A percentile compares a stretch with the other conserved stretches of the same genome.
These are phyloP conservation scores for Linnemannia elongata DNA, from an alignment of 192 early-diverging fungal species.

Conservation along the genomic window DNA sequence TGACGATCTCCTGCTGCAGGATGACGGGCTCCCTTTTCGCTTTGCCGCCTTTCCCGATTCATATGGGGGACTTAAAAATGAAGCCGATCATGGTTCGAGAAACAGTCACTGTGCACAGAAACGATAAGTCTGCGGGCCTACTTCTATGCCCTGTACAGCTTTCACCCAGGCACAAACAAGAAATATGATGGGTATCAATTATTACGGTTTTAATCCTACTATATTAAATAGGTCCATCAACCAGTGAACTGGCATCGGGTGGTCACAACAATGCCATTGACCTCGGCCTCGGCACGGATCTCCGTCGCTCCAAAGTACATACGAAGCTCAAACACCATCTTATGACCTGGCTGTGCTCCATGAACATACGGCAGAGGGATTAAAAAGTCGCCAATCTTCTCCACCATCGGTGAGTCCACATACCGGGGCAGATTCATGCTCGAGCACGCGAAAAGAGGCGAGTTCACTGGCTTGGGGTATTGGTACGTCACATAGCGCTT, in stretches of 20 bases:
- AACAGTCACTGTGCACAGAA: background rate
- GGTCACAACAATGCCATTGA: constrained; percentile 55
- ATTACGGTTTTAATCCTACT: background rate
- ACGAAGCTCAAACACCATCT: constrained; percentile 45
- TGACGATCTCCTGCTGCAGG: background rate
- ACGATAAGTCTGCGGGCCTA: no score
- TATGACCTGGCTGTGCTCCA: constrained; percentile 45
- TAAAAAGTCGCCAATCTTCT: constrained; percentile 54
- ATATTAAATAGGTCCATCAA: background rate
- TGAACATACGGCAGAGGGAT: constrained; percentile 52
- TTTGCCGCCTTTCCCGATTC: no score
- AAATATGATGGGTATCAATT: background rate
- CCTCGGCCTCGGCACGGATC: constrained; percentile 65
- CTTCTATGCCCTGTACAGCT: no score
- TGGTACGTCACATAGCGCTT: constrained; percentile 54
- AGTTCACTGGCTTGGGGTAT: constrained; percentile 55
- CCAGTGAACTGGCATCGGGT: constrained; percentile 51
- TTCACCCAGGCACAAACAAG: background rate
- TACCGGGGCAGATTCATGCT: constrained; percentile 40
- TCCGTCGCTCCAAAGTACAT: constrained; percentile 69
- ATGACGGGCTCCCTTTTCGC: no score
- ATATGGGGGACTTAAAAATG: no score
- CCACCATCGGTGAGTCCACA: constrained; percentile 44
- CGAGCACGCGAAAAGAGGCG: constrained; percentile 49
- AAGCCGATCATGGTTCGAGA: background rate